Evolutionary conservation across 2,329 filamentous ascomycete genomes (phyloP).

Genomic region (Aspergillus fischeri): DNA sequence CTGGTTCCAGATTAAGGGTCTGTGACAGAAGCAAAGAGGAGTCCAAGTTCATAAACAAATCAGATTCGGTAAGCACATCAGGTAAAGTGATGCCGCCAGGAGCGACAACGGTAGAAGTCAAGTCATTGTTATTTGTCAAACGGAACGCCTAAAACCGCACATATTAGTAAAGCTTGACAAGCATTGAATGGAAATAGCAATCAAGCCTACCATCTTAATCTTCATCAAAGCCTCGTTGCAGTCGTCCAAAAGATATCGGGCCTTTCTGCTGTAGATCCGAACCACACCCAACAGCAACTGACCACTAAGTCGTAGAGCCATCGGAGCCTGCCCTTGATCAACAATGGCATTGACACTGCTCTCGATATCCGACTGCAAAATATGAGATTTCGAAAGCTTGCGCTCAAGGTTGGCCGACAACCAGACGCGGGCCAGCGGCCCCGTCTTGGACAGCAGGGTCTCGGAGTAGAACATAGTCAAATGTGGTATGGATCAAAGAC

Average conservation of each 20-base stretch:
- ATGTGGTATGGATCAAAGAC: constrained; percentile 1
- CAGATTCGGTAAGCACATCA: constrained; percentile 88
- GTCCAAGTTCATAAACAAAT: constrained; percentile 80
- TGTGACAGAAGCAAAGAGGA: constrained; percentile 78
- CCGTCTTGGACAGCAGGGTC: constrained; percentile 91
- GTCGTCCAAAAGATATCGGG: constrained; percentile 91
- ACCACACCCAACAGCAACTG: constrained; percentile 94
- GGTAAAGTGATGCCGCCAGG: constrained; percentile 84
- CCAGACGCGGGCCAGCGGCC: constrained; percentile 96
- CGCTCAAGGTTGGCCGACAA: constrained; percentile 96
- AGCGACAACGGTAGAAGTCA: constrained; percentile 75
- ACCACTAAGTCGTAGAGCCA: constrained; percentile 88
- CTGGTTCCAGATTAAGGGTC: constrained; percentile 49
- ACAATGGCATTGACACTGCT: constrained; percentile 95
- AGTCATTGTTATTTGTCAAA: constrained; percentile 88
- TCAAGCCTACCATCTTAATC: constrained; percentile 81
- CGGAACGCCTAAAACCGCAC: constrained; percentile 70
- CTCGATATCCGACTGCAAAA: constrained; percentile 89
- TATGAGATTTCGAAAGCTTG: constrained; percentile 95
- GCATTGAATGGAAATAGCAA: not conserved
- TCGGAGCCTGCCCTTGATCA: constrained; percentile 84
- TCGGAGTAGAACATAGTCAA: constrained; percentile 91
- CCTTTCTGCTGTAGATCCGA: constrained; percentile 95
- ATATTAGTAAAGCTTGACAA: constrained; percentile 28
- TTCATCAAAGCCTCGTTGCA: constrained; percentile 97